Evolutionary conservation across 805 yeast species (phyloP), one percentile per base, ranked within the genome.

Genomic region (Candida quercuum): DNA sequence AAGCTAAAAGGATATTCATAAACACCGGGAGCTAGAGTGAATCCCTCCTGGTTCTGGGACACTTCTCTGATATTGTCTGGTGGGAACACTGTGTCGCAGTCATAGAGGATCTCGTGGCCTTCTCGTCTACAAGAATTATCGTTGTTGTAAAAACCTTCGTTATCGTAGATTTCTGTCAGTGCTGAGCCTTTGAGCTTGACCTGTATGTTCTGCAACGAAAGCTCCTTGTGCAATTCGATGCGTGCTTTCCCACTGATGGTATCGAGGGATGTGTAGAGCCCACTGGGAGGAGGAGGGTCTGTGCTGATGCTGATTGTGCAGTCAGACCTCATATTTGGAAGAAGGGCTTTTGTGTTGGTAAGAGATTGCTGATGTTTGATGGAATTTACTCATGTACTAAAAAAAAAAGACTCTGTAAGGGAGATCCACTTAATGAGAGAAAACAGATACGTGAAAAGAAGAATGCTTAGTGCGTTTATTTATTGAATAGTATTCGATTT

Each of bases 151-250:
- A 36, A 40, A 9, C 23, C 13, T 14, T 28, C n/a, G n/a, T n/a
- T n/a, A n/a, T n/a, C 42, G 0, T 68, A 65, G 15, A 74, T 41
- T 34, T 53, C 56, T 0, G 77, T 58, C 26, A 50, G 52, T 10
- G 76, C 54, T 1, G 69, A 52, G 1, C 80, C 82, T 46, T 72
- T 73, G 12, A 75, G 56, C 46, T 75, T 74, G 32, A 74, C 77
- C 42, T 69, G 72, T 27, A 76, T 68, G 43, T 62, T 62, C 28
- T 65, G 64, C 26, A 76, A 54, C 2, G 71, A 49, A n/a, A 71
- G 57, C 10, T 74, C 64, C 3, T 29, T 39, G 21, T 22, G 8
- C 13, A 49, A 48, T 12, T 31, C 25, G 13, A 51, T 38, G 10
- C 17, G 9, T n/a, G 48, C 42, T 15, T 38, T 34, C 3, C 56